Conservation (phyloP, 345 rosid species). For the Geranium rotundifolium region DNA sequence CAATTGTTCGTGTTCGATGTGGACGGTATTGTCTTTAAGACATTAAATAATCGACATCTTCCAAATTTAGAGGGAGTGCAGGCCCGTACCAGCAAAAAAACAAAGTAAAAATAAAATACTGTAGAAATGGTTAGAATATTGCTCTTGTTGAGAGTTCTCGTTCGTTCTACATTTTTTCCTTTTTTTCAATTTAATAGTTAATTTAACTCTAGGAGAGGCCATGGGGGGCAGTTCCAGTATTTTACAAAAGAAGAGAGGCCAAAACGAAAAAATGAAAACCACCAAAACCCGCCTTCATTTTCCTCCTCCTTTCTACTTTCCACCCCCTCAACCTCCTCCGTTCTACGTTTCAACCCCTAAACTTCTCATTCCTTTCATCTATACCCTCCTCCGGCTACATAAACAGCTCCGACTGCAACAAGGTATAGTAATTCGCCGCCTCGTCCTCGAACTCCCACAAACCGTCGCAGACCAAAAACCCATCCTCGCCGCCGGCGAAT, state of each 20-base stretch:
- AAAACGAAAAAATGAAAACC: neutral
- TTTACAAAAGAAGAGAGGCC: neutral
- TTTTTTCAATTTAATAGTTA: too few relatives aligned
- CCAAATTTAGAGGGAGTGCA: too few relatives aligned
- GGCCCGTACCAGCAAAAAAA: too few relatives aligned
- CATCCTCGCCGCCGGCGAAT: neutral
- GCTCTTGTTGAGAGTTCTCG: neutral
- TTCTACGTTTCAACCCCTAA: neutral
- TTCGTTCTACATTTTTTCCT: neutral
- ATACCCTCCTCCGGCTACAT: neutral
- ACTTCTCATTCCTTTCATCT: neutral
- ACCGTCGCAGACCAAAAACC: constrained; percentile 3
- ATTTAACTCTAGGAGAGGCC: neutral
- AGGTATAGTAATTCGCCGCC: constrained; percentile 13
- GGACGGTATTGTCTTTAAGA: too few relatives aligned
- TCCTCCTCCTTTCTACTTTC: neutral
- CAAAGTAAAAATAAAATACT: too few relatives aligned
- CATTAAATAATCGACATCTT: too few relatives aligned
- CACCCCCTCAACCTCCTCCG: neutral
- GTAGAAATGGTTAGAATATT: too few relatives aligned
- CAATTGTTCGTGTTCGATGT: too few relatives aligned
- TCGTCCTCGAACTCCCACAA: constrained; percentile 17
- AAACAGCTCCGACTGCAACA: constrained; percentile 16
- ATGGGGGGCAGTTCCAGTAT: neutral
- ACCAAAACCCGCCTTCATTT: neutral